These are phyloP conservation scores for Penicillium bialowiezense DNA, from an alignment of 495 filamentous ascomycete species.

Conservation along the genomic window DNA sequence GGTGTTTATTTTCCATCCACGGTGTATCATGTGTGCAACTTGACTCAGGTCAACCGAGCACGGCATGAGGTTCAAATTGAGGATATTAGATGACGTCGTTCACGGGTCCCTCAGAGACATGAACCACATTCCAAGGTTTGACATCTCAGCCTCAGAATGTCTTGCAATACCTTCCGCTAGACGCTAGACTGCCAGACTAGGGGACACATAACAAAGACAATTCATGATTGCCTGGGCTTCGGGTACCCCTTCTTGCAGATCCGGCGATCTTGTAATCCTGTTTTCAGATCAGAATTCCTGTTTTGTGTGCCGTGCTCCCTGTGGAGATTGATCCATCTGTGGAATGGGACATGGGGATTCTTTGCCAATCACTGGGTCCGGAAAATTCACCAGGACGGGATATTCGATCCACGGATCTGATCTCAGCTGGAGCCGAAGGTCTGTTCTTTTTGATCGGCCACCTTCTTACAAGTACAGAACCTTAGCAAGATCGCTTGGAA, in stretches of 20 bases:
- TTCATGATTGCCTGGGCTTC: not conserved
- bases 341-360: slow-evolving; percentile 12
- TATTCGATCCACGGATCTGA: not conserved
- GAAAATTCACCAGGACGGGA: not conserved
- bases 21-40: not conserved
- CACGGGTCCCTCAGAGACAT: not conserved
- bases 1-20: too few relatives aligned
- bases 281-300: slow-evolving; percentile 14
- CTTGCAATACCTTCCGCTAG: slow-evolving; percentile 2
- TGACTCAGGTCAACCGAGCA: not conserved
- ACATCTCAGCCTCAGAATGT: slow-evolving; percentile 4
- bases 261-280: slow-evolving; percentile 18
- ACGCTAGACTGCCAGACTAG: not conserved
- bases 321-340: slow-evolving; percentile 1
- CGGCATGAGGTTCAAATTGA: not conserved
- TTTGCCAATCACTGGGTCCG: not conserved
- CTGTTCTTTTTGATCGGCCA: not conserved
- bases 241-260: slow-evolving; percentile 8
- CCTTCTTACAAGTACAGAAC: too few relatives aligned
- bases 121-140: not conserved
- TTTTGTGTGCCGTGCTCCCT: slow-evolving; percentile 11
- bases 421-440: not conserved
- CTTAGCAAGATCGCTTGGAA: too few relatives aligned
- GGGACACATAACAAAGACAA: slow-evolving; percentile 4
- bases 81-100: not conserved